A percentile compares a stretch with the other conserved stretches of the same genome.
These are phyloP conservation scores for Calonectria multiphialidica DNA, from an alignment of 2,329 filamentous ascomycete species.

Conservation along the genomic window DNA sequence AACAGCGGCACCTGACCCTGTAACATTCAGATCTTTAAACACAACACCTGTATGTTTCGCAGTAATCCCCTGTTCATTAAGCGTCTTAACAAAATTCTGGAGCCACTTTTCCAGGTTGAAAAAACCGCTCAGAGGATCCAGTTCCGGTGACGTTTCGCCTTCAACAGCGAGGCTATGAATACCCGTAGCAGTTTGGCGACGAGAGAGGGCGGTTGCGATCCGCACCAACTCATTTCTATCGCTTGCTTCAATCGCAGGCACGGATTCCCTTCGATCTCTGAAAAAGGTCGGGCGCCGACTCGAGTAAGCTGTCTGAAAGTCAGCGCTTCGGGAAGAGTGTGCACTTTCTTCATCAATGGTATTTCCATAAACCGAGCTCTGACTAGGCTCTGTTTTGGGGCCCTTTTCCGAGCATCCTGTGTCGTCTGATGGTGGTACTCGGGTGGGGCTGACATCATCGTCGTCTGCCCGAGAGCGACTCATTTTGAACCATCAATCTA, in stretches of 20 bases:
- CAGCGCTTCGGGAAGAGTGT: not conserved
- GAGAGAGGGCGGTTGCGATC: slow-evolving; percentile 55
- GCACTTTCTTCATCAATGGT: not conserved
- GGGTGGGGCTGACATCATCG: not conserved
- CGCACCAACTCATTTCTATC: slow-evolving; percentile 53
- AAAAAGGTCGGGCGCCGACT: not conserved
- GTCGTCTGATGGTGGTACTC: not conserved
- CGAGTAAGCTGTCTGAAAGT: not conserved
- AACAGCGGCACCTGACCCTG: slow-evolving; percentile 74
- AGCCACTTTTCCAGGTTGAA: slow-evolving; percentile 60
- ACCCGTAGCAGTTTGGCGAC: slow-evolving; percentile 38
- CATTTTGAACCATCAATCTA: not conserved
- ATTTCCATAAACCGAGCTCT: not conserved
- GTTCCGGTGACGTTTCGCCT: slow-evolving; percentile 46
- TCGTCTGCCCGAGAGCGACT: not conserved
- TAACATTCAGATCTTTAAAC: slow-evolving; percentile 75
- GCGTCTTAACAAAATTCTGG: slow-evolving; percentile 50
- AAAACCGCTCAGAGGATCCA: slow-evolving; percentile 52
- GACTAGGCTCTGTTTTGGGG: not conserved
- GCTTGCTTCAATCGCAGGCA: slow-evolving; percentile 44
- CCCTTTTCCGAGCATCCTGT: not conserved
- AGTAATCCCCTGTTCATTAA: slow-evolving; percentile 68
- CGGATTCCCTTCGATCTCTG: not conserved
- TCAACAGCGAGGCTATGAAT: slow-evolving; percentile 33
- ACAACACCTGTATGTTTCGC: slow-evolving; percentile 69